A percentile compares a stretch with the other conserved stretches of the same genome.
These are phyloP conservation scores for Saccharata proteae DNA, from an alignment of 2,329 filamentous ascomycete genomes.

Conservation along the genomic window DNA sequence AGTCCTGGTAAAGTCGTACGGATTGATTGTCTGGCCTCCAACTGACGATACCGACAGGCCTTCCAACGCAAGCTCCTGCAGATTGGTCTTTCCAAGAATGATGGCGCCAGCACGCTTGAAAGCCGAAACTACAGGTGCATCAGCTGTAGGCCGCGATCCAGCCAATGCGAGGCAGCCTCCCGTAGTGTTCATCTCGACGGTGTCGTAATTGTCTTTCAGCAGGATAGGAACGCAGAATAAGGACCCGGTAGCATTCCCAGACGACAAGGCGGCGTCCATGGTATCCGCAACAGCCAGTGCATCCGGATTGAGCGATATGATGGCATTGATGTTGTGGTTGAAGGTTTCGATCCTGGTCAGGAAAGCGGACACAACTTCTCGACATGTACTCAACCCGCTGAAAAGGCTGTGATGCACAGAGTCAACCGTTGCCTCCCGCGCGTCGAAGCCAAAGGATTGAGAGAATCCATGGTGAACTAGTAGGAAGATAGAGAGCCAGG, in stretches of 20 bases:
- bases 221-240: slow-evolving; percentile 51
- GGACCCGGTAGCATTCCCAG: slow-evolving; percentile 37
- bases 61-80: slow-evolving; percentile 53
- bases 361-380: slow-evolving; percentile 42
- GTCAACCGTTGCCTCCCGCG: slow-evolving; percentile 46
- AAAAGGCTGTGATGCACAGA: slow-evolving; percentile 45
- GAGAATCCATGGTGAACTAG: not conserved
- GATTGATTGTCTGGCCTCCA: slow-evolving; percentile 53
- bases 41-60: slow-evolving; percentile 50
- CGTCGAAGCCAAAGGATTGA: slow-evolving; percentile 33
- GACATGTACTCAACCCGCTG: slow-evolving; percentile 41
- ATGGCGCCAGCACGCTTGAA: slow-evolving; percentile 41
- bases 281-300: slow-evolving; percentile 37
- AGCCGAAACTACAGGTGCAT: slow-evolving; percentile 39
- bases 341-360: slow-evolving; percentile 44
- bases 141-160: slow-evolving; percentile 32
- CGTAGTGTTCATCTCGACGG: slow-evolving; percentile 44
- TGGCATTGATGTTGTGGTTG: slow-evolving; percentile 46
- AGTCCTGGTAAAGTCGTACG: slow-evolving; percentile 53
- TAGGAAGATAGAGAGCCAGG: not conserved
- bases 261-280: slow-evolving; percentile 35
- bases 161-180: slow-evolving; percentile 41
- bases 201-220: slow-evolving; percentile 54
- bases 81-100: slow-evolving; percentile 45
- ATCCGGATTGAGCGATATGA: slow-evolving; percentile 41